Evolutionary conservation across 331 rosid genomes (phyloP).

Genomic region (Pyracantha coccinea): DNA sequence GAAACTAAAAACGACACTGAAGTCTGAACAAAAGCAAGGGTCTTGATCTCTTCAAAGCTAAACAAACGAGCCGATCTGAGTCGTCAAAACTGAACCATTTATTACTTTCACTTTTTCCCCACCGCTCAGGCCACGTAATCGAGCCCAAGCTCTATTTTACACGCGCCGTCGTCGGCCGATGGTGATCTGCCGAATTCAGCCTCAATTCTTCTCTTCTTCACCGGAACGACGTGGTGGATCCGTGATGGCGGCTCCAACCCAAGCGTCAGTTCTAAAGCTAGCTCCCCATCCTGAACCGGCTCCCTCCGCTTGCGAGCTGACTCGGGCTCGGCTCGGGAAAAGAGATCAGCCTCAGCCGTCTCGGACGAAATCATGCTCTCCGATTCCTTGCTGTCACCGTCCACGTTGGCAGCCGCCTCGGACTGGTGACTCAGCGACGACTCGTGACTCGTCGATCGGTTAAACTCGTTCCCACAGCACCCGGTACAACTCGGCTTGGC

Average conservation of each 20-base stretch:
- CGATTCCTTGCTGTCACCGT: conserved; percentile 56
- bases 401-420: conserved; percentile 42
- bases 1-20: not conserved
- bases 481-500: conserved; percentile 16
- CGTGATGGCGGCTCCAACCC: conserved; percentile 56
- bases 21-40: not conserved
- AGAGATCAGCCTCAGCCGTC: conserved; percentile 40
- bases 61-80: conserved; percentile 19
- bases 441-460: conserved; percentile 60
- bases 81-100: conserved; percentile 28
- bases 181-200: not conserved
- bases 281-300: conserved; percentile 19
- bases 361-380: conserved; percentile 62
- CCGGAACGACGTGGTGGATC: conserved; percentile 45
- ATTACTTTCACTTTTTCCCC: not conserved
- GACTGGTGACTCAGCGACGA: conserved; percentile 71
- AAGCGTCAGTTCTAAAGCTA: conserved; percentile 64
- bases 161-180: conserved; percentile 19
- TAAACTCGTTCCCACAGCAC: conserved; percentile 21
- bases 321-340: conserved; percentile 41
- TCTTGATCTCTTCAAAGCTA: conserved; percentile 23
- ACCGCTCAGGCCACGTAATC: conserved; percentile 25
- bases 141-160: conserved; percentile 51
- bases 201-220: conserved; percentile 67
- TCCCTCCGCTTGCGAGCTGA: conserved; percentile 2